Base-by-base conservation (phyloP, 73 alveolate genomes). In the Urostyla sp. region DNA sequence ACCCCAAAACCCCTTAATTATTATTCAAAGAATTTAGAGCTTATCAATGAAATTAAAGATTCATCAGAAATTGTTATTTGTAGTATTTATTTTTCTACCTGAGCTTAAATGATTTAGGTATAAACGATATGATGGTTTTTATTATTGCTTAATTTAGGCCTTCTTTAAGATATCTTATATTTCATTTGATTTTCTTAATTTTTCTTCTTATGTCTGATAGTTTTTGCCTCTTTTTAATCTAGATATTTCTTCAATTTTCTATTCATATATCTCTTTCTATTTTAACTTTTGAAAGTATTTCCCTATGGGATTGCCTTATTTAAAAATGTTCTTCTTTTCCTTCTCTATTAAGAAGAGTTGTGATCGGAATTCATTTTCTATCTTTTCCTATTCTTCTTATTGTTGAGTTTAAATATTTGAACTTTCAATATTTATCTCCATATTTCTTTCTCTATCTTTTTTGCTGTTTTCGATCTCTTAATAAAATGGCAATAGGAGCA, bases 261-360 rank as follows among this genome's bases (percentile, higher is more conserved):
- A 18, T 43, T 63, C 79, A 5, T 63, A 18, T 23, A 43, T 60
- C 26, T 63, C 79, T 63, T 63, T 63, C 79, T 63, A 63, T 37
- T 4, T 15, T 2, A 38, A 60, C 31, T 60, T 63, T 43, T 63
- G 45, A 50, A 63, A 63, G 60, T 63, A 63, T 38, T 63, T 63
- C 0, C 61, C 79, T 21, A 63, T 63, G 24, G 79, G 79, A 43
- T 63, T 63, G 8, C 79, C 79, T 38, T 60, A n/a, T n/a, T n/a
- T n/a, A n/a, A n/a, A n/a, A n/a, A n/a, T 36, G 6, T 57, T 37
- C 36, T 30, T 36, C 36, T 63, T 1, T 3, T 34, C 21, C 50
- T 63, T 63, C n/a, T 31, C n/a, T n/a, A n/a, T n/a, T n/a, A n/a
- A n/a, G n/a, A n/a, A 23, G 57, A 5, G 5, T 55, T 23, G 5